phyloP scores from a whole-genome alignment of 1,284 basidiomycete genomes.

The Cutaneotrichosporon sp. region DNA sequence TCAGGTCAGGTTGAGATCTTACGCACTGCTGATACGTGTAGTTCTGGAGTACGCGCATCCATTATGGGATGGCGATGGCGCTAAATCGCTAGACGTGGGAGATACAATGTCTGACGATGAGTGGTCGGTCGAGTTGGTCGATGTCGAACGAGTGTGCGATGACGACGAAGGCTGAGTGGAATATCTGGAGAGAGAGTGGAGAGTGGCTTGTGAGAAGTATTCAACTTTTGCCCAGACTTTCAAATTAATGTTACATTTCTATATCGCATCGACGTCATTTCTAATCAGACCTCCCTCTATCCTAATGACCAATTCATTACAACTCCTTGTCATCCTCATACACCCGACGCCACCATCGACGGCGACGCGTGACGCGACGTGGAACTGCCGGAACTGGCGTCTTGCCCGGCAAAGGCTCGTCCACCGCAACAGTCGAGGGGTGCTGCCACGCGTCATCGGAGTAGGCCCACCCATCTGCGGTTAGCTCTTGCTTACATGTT shows the following conservation, averaged over 20 bases:
- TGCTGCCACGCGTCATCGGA: constrained; percentile 44
- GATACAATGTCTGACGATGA: too few species aligned
- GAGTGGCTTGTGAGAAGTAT: too few species aligned
- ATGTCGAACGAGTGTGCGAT: too few species aligned
- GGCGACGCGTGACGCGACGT: constrained; percentile 14
- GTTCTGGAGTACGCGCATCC: constrained; percentile 10
- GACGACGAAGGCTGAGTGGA: too few species aligned
- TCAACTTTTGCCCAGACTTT: too few species aligned
- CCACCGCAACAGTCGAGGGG: constrained; percentile 1
- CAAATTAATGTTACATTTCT: too few species aligned
- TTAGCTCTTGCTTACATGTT: too few species aligned
- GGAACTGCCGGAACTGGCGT: background rate
- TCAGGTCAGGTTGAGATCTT: background rate
- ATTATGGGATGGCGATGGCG: background rate
- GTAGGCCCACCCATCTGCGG: constrained; percentile 44
- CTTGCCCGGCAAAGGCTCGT: background rate
- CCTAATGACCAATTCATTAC: too few species aligned
- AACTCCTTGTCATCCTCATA: background rate
- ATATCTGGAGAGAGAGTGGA: too few species aligned
- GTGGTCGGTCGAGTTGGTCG: background rate
- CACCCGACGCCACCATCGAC: constrained; percentile 19
- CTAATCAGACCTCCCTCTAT: too few species aligned
- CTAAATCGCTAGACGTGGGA: background rate
- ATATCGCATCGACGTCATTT: too few species aligned
- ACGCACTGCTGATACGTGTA: constrained; percentile 16